These are phyloP conservation scores for Orbilia ellipsospora DNA, from an alignment of 2,329 filamentous ascomycete species.

Conservation along the genomic window DNA sequence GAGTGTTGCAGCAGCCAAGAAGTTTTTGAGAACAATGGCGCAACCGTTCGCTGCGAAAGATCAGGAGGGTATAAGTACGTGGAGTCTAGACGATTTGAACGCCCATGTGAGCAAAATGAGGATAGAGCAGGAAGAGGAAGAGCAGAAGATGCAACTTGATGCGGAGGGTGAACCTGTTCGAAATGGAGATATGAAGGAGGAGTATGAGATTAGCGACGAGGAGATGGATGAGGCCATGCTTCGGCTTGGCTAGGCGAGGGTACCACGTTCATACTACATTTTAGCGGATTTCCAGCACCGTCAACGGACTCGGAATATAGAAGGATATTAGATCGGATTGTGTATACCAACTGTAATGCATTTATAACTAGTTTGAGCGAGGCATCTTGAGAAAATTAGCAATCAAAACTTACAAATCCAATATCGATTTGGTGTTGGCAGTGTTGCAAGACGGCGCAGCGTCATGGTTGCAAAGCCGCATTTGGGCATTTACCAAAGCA, in stretches of 20 bases:
- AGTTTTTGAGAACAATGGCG: slow-evolving; percentile 90
- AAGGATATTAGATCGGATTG: slow-evolving; percentile 24
- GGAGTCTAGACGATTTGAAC: slow-evolving; percentile 83
- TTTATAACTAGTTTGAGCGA: slow-evolving; percentile 12
- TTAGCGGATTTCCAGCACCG: not conserved
- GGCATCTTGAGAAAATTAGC: slow-evolving; percentile 8
- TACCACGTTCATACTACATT: not conserved
- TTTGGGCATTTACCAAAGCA: not conserved
- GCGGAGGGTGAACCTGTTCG: slow-evolving; percentile 57
- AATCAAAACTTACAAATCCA: slow-evolving; percentile 1
- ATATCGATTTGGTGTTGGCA: slow-evolving; percentile 31
- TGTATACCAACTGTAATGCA: slow-evolving; percentile 3
- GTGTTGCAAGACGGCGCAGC: slow-evolving; percentile 45
- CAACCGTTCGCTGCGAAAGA: slow-evolving; percentile 84
- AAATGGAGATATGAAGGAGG: slow-evolving; percentile 36
- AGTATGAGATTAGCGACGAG: slow-evolving; percentile 52
- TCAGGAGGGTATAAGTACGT: slow-evolving; percentile 92
- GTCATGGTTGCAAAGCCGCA: slow-evolving; percentile 28
- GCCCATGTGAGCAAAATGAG: slow-evolving; percentile 78
- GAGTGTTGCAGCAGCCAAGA: slow-evolving; percentile 87
- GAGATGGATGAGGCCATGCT: slow-evolving; percentile 50
- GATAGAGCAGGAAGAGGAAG: slow-evolving; percentile 69
- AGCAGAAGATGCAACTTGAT: slow-evolving; percentile 59
- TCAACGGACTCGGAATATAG: not conserved
- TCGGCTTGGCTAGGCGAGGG: slow-evolving; percentile 25